phyloP scores from a whole-genome alignment of 2,329 filamentous ascomycete genomes.

The Waltergamsia citrina region DNA sequence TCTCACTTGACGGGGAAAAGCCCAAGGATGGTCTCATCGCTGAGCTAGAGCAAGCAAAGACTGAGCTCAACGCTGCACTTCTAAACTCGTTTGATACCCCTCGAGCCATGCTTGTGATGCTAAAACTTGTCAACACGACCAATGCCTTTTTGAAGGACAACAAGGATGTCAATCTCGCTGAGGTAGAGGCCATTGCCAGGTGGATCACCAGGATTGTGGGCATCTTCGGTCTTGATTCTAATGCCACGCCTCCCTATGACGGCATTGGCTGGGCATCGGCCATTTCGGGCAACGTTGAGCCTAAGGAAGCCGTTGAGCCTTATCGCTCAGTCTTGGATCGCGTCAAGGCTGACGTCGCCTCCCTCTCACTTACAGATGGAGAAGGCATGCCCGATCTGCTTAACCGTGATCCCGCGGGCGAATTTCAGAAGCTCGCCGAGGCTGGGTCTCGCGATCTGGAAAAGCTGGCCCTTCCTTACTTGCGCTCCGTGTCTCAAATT shows the following conservation, averaged over 20 bases:
- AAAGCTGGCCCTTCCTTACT: slow-evolving; percentile 43
- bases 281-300: slow-evolving; percentile 29
- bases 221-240: slow-evolving; percentile 71
- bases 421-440: slow-evolving; percentile 35
- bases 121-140: slow-evolving; percentile 66
- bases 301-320: slow-evolving; percentile 33
- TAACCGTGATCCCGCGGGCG: slow-evolving; percentile 29
- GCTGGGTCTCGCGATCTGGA: slow-evolving; percentile 40
- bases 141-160: slow-evolving; percentile 50
- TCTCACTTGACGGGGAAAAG: slow-evolving; percentile 25
- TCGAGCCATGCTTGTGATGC: slow-evolving; percentile 66
- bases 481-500: slow-evolving; percentile 43
- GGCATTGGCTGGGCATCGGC: slow-evolving; percentile 46
- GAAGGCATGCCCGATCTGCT: slow-evolving; percentile 33
- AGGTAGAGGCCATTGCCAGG: slow-evolving; percentile 50
- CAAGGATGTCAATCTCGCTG: slow-evolving; percentile 33
- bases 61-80: slow-evolving; percentile 49
- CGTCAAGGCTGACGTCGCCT: slow-evolving; percentile 34
- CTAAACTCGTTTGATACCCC: slow-evolving; percentile 85
- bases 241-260: slow-evolving; percentile 42
- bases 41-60: slow-evolving; percentile 43
- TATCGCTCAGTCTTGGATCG: slow-evolving; percentile 34
- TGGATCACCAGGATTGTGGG: slow-evolving; percentile 80
- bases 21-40: slow-evolving; percentile 21
- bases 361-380: slow-evolving; percentile 35